Evolutionary conservation across 495 filamentous ascomycete species (phyloP), one percentile per base, ranked within the genome.

Genomic region (Neurospora tetrasperma): DNA sequence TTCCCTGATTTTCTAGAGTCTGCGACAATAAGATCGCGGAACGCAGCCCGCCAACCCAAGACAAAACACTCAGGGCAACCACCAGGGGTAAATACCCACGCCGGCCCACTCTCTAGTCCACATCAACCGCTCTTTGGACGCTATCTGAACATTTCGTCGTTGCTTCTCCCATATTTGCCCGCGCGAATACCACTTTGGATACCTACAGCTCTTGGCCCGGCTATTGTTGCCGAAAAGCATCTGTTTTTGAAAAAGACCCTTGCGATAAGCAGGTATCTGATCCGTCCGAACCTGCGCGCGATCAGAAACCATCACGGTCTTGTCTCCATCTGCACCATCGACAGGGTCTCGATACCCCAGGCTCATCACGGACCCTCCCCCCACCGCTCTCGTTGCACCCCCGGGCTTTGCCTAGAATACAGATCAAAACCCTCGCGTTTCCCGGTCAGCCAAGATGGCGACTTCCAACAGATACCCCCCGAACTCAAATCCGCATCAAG

Each of bases 361-460:
- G 31, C 66, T 42, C 70, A 69, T 69, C 71, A 73, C 76, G 71
- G 70, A 73, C 42, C 75, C 44, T 44, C n/a, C 43, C 68, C 71
- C 59, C 74, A 73, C 69, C 54, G 54, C 54, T 66, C 54, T 35
- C 54, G 27, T 14, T 11, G 54, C 54, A 66, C 54, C 72, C 74
- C 69, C 31, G 54, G 46, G 40, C 44, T 42, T 40, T 66, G 23
- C 69, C 73, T 72, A 27, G 72, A 74, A 73, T 71, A 68, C 48
- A 72, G 42, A 72, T 76, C 78, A 79, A 76, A 76, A 76, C 73
- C 44, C 72, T 74, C 73, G 73, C 71, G 38, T 72, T 69, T 72
- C 74, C 78, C 75, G 70, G 48, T 38, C 71, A 69, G 72, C 46
- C 76, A 79, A 72, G 46, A 80, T 80, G 79, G 79, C 76, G 73